Evolutionary conservation across 257 asterid species (phyloP), one percentile per base, ranked within the genome.

Genomic region (Agastache rugosa): DNA sequence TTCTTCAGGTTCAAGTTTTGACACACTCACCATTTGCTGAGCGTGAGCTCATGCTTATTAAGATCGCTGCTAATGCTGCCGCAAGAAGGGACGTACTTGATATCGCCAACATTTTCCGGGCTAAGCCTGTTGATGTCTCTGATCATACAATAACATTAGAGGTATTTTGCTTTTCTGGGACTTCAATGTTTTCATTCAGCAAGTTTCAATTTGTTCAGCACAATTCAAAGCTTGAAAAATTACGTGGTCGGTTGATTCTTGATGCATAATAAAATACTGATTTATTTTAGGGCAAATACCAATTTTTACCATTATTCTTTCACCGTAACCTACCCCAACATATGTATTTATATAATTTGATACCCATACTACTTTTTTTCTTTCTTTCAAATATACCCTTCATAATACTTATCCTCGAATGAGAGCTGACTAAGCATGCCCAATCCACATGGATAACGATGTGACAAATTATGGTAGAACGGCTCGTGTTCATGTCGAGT

Each of bases 41-140:
- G 93, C 87, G 98, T 29, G 98, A 93, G 77, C 82, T 93, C 69
- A 89, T 93, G 97, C 82, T 93, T 78, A 86, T 91, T 41, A 93
- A 93, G 80, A 86, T 93, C 73, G 98, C 98, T 51, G 95, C 76
- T 27, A 89, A 91, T 83, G 84, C 97, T 74, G 67, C 88, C 67
- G 97, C 96, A 68, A 84, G 96, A 75, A 84, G 98, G 87, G 88
- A 89, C 59, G 96, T 91, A 60, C 98, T 93, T 59, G 98, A 93
- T 79, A 88, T 93, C 81, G 97, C 96, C 65, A 80, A 71, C 75
- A 93, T 93, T 79, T 93, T 93, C 83, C 88, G 97, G 60, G 96
- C 97, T 75, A 93, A 89, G 79, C 93, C 97, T 56, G 93, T 93
- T 44, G 98, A 93, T 79, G 96, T 93, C 39, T 93, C 98, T 75